Evolutionary conservation across 495 filamentous ascomycete genomes (phyloP).

Genomic region (Mytilinidion resinicola): DNA sequence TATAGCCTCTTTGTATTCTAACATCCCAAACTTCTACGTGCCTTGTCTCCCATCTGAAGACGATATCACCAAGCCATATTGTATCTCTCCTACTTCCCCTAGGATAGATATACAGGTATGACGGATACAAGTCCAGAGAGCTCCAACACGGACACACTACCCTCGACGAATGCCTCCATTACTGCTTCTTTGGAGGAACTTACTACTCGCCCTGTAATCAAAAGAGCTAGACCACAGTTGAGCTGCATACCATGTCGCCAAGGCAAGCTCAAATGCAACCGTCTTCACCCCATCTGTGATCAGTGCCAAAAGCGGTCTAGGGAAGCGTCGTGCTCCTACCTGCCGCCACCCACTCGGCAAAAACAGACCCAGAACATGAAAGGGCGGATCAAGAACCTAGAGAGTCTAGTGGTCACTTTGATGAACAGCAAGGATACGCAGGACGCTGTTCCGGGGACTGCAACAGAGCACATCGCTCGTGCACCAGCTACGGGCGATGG

Average conservation of each 20-base stretch:
- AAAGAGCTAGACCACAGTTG: constrained; percentile 33
- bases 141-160: neutral
- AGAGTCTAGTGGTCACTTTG: constrained; percentile 25
- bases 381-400: constrained; percentile 36
- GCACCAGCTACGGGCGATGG: neutral
- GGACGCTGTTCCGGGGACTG: neutral
- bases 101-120: neutral
- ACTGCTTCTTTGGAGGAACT: constrained; percentile 2
- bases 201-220: constrained; percentile 22
- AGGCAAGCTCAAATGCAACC: constrained; percentile 38
- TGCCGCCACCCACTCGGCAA: constrained; percentile 31
- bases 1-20: too few species aligned
- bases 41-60: too few species aligned
- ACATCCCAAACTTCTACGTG: too few species aligned
- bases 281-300: constrained; percentile 34
- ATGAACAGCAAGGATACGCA: constrained; percentile 23
- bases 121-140: constrained; percentile 4
- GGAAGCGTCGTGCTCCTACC: constrained; percentile 28
- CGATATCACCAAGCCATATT: too few species aligned
- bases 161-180: neutral
- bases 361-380: constrained; percentile 37
- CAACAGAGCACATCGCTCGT: neutral
- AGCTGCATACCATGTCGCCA: constrained; percentile 33
- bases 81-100: neutral
- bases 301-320: constrained; percentile 36